A percentile compares a stretch with the other conserved stretches of the same genome.
These are phyloP conservation scores for Goffeauzyma gilvescens DNA, from an alignment of 768 basidiomycete species.

Conservation along the genomic window DNA sequence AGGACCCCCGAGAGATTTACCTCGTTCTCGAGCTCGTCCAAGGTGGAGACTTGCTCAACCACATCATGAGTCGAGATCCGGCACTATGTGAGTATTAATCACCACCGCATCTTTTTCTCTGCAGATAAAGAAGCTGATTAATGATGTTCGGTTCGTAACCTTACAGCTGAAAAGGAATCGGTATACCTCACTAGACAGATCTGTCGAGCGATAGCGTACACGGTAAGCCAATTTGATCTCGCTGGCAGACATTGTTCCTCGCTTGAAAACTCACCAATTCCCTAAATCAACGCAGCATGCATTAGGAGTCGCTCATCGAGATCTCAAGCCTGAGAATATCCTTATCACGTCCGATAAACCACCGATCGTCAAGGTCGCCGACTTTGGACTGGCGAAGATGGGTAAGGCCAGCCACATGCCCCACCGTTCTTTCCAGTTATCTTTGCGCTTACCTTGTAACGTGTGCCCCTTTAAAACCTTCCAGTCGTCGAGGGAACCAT, in stretches of 20 bases:
- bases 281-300: conserved; percentile 27
- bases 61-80: conserved; percentile 37
- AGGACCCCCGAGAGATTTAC: conserved; percentile 39
- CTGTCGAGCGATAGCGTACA: conserved; percentile 42
- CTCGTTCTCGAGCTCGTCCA: conserved; percentile 66
- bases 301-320: conserved; percentile 70
- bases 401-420: conserved; percentile 8
- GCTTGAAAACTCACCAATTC: background rate
- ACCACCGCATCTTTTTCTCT: too few relatives aligned
- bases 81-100: conserved; percentile 51
- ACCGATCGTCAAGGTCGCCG: conserved; percentile 69
- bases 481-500: too few relatives aligned
- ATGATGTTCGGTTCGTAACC: background rate
- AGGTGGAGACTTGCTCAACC: conserved; percentile 74
- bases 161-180: conserved; percentile 35
- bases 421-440: too few relatives aligned
- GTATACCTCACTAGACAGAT: conserved; percentile 62
- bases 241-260: conserved; percentile 36
- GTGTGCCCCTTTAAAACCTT: too few relatives aligned
- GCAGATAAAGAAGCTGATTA: conserved; percentile 25
- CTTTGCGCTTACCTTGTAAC: too few relatives aligned
- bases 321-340: conserved; percentile 60
- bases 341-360: conserved; percentile 44
- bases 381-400: conserved; percentile 87
- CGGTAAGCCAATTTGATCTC: background rate